These are phyloP conservation scores for Panicum hallii DNA, from an alignment of 202 grass and related monocot species.

Conservation along the genomic window DNA sequence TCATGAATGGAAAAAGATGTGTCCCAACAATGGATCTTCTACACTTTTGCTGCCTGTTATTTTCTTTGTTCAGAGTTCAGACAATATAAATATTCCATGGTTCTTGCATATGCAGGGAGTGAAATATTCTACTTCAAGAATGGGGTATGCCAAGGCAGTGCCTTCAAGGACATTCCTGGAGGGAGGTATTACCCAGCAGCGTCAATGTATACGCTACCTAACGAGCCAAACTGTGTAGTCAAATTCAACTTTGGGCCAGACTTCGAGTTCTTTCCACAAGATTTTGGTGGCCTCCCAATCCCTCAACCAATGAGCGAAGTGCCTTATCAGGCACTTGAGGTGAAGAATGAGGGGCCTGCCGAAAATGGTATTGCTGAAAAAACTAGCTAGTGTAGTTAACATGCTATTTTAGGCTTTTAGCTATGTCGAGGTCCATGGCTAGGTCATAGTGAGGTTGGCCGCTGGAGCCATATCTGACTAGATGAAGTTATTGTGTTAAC, in stretches of 20 bases:
- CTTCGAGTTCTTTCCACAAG: slow-evolving; percentile 75
- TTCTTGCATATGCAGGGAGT: slow-evolving; percentile 66
- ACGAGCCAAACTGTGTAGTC: slow-evolving; percentile 78
- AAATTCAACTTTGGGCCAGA: slow-evolving; percentile 92
- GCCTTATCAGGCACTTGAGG: slow-evolving; percentile 63
- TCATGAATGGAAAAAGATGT: slow-evolving; percentile 4
- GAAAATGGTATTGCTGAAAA: slow-evolving; percentile 78
- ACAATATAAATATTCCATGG: background rate
- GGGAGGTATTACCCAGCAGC: slow-evolving; percentile 86
- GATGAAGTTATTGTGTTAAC: background rate
- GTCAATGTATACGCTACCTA: slow-evolving; percentile 85
- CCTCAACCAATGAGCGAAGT: slow-evolving; percentile 77
- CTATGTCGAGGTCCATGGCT: background rate
- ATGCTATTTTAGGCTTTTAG: slow-evolving; percentile 29
- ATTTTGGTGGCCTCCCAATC: slow-evolving; percentile 61
- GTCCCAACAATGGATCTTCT: slow-evolving; percentile 17
- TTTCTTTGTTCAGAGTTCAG: slow-evolving; percentile 10
- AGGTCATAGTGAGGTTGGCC: background rate
- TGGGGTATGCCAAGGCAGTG: slow-evolving; percentile 74
- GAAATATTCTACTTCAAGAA: slow-evolving; percentile 96
- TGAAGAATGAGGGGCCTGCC: slow-evolving; percentile 60
- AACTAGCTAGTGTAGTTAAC: slow-evolving; percentile 44
- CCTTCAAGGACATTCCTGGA: slow-evolving; percentile 83
- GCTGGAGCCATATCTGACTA: background rate
- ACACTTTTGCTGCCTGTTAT: background rate